phyloP scores from a whole-genome alignment of 2,329 filamentous ascomycete genomes.

The Sporothrix inflata region DNA sequence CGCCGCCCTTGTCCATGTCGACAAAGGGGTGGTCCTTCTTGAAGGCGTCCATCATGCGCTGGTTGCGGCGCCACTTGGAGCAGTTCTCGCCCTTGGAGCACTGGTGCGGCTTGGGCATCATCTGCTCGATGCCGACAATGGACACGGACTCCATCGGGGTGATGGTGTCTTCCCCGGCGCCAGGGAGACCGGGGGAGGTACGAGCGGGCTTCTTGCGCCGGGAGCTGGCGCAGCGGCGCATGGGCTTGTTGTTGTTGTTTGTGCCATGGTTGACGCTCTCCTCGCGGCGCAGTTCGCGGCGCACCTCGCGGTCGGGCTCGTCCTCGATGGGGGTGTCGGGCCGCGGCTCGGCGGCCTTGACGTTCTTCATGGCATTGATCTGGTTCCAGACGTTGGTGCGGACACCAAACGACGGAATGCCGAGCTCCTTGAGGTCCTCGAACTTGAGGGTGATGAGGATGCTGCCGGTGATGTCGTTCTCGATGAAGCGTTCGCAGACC shows the following conservation, averaged over 20 bases:
- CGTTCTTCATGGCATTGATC: slow-evolving; percentile 69
- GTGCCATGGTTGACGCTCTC: slow-evolving; percentile 36
- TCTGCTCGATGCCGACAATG: slow-evolving; percentile 88
- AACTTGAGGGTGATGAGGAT: slow-evolving; percentile 91
- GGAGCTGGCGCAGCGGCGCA: slow-evolving; percentile 47
- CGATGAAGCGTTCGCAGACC: slow-evolving; percentile 80
- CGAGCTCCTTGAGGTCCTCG: slow-evolving; percentile 80
- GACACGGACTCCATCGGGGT: slow-evolving; percentile 83
- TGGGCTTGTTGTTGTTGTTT: not conserved
- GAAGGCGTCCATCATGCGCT: slow-evolving; percentile 74
- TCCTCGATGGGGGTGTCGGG: slow-evolving; percentile 66
- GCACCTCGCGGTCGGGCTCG: slow-evolving; percentile 55
- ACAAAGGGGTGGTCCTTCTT: slow-evolving; percentile 73
- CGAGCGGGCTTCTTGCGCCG: slow-evolving; percentile 42
- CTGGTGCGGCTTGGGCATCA: slow-evolving; percentile 80
- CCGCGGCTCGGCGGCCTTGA: slow-evolving; percentile 54
- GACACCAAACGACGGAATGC: slow-evolving; percentile 80
- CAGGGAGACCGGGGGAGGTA: slow-evolving; percentile 28
- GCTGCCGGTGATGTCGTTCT: slow-evolving; percentile 88
- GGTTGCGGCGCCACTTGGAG: slow-evolving; percentile 78
- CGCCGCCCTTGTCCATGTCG: slow-evolving; percentile 60
- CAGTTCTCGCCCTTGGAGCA: slow-evolving; percentile 89
- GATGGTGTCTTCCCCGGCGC: slow-evolving; percentile 64
- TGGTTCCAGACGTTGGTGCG: slow-evolving; percentile 79
- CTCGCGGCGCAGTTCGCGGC: slow-evolving; percentile 45